Conservation (phyloP, 805 yeast genomes). For the Candida yuanshanica region DNA sequence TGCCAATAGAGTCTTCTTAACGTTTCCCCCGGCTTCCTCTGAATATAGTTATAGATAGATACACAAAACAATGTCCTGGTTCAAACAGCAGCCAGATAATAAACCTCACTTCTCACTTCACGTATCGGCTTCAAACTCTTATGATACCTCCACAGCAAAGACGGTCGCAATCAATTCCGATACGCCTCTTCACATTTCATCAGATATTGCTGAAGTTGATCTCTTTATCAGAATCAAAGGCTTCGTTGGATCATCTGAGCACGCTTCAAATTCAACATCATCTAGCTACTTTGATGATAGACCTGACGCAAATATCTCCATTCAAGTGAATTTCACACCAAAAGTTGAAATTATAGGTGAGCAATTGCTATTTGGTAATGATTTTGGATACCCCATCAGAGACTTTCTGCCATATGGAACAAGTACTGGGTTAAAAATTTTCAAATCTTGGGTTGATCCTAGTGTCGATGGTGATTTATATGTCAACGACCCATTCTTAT, state of each 20-base stretch:
- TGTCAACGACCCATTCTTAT: conserved; percentile 54
- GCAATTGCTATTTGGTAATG: conserved; percentile 63
- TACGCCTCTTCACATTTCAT: conserved; percentile 29
- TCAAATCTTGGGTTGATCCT: conserved; percentile 56
- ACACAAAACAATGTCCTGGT: background rate
- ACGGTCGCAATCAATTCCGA: conserved; percentile 40
- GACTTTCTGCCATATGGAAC: conserved; percentile 53
- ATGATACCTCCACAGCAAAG: conserved; percentile 12
- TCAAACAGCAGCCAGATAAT: background rate
- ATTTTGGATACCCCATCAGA: conserved; percentile 52
- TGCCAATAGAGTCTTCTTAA: too few relatives aligned
- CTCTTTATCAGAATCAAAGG: conserved; percentile 39
- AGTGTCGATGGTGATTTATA: conserved; percentile 59
- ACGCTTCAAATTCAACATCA: conserved; percentile 25
- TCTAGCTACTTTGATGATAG: conserved; percentile 21
- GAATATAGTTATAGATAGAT: too few relatives aligned
- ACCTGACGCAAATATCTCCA: conserved; percentile 25
- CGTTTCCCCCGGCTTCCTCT: too few relatives aligned
- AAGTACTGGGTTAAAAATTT: conserved; percentile 49
- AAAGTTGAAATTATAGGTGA: conserved; percentile 38
- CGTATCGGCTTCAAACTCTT: conserved; percentile 10
- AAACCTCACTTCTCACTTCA: conserved; percentile 1
- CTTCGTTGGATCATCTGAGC: conserved; percentile 39
- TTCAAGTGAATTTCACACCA: conserved; percentile 39
- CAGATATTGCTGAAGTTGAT: conserved; percentile 34